A percentile compares a stretch with the other conserved stretches of the same genome.
phyloP scores from a whole-genome alignment of 495 filamentous ascomycete species.

The Choiromyces venosus region DNA sequence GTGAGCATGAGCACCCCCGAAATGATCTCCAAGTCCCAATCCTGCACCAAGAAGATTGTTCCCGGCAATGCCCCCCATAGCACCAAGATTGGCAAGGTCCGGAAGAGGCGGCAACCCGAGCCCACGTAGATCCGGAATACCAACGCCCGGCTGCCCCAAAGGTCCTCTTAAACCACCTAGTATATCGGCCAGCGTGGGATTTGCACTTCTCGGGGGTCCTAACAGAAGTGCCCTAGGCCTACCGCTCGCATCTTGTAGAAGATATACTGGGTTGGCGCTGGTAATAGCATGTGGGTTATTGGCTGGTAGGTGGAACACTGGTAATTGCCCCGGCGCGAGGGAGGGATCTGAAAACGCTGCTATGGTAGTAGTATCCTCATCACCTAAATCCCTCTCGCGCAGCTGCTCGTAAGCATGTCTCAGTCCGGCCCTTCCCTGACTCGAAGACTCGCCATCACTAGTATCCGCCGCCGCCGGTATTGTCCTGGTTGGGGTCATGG shows the following conservation, averaged over 20 bases:
- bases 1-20: conserved; percentile 27
- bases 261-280: conserved; percentile 27
- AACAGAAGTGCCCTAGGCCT: conserved; percentile 29
- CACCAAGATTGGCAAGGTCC: conserved; percentile 17
- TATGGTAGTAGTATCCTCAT: not conserved
- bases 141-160: conserved; percentile 10
- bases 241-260: conserved; percentile 35
- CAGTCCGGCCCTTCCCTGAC: not conserved
- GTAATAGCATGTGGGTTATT: conserved; percentile 8
- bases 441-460: not conserved
- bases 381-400: not conserved
- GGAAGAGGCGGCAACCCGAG: conserved; percentile 21
- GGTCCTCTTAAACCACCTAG: conserved; percentile 18
- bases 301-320: conserved; percentile 13
- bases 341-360: conserved; percentile 4
- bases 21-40: conserved; percentile 18
- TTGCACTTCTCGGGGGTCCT: conserved; percentile 35
- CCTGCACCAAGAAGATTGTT: conserved; percentile 21
- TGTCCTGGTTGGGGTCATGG: not conserved
- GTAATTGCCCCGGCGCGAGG: not conserved
- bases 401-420: not conserved
- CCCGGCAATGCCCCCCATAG: not conserved
- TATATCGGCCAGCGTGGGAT: conserved; percentile 5
- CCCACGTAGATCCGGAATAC: conserved; percentile 19
- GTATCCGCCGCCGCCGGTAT: not conserved